Conservation (phyloP, 441 rosid genomes). For the Lepidium campestre region DNA sequence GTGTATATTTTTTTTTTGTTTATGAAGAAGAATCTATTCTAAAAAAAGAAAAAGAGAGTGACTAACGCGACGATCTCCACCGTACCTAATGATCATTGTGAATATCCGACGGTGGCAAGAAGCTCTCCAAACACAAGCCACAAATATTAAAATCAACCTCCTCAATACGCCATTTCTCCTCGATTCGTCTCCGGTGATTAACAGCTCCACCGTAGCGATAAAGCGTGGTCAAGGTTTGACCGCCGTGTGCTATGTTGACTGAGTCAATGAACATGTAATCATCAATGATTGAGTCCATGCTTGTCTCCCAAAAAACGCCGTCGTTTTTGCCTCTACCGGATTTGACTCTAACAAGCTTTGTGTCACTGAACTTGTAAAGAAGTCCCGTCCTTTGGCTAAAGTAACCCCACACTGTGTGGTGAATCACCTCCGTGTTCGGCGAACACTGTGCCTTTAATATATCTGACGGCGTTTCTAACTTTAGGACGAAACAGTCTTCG, state of each 20-base stretch:
- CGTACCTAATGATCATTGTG: conserved; percentile 42
- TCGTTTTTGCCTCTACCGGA: conserved; percentile 37
- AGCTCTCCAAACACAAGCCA: conserved; percentile 70
- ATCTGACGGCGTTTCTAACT: conserved; percentile 50
- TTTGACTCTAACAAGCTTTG: conserved; percentile 73
- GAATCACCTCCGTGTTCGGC: conserved; percentile 60
- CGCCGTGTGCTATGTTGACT: conserved; percentile 64
- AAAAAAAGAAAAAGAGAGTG: background rate
- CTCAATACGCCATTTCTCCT: conserved; percentile 84
- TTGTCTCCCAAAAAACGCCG: conserved; percentile 76
- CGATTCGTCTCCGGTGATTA: conserved; percentile 69
- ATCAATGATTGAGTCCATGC: conserved; percentile 53
- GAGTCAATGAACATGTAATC: conserved; percentile 65
- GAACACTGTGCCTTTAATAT: conserved; percentile 65
- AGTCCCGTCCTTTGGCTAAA: conserved; percentile 88
- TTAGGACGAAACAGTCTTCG: conserved; percentile 73
- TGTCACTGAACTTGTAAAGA: conserved; percentile 60
- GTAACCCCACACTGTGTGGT: conserved; percentile 82
- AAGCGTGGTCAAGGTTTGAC: conserved; percentile 57
- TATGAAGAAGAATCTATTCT: background rate
- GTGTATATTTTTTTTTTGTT: background rate
- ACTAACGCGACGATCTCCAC: conserved; percentile 26
- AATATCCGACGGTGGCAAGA: conserved; percentile 84
- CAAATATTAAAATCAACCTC: conserved; percentile 83
- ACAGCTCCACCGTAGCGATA: conserved; percentile 54